Evolutionary conservation across 2,329 filamentous ascomycete species (phyloP), one percentile per base, ranked within the genome.

Genomic region (Sphaceloma murrayae): DNA sequence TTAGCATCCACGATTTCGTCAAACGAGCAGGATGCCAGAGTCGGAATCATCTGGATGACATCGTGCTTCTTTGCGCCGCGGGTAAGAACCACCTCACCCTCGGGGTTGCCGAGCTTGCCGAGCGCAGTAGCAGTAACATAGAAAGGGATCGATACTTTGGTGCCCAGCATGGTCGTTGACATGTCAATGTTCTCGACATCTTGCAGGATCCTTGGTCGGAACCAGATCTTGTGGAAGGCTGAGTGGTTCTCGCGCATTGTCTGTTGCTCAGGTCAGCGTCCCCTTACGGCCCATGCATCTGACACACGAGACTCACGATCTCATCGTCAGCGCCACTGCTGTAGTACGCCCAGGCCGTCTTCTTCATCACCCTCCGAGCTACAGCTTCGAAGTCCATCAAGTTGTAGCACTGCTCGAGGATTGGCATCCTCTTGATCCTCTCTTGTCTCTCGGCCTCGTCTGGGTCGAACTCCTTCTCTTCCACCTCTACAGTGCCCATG

Each of bases 11-110:
- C 71, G 48, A 98, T 94, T 66, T 98, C 89, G 67, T 98, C 91
- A 56, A 98, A 95, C 1, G 87, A 91, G 69, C 91, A 96, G 2
- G 87, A 95, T 2, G 91, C 91, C 5, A 98, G 73, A 2, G 91
- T 98, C 2, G 91, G 91, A 49, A 98, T 96, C 91, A 98, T 98
- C 66, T 98, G 91, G 49, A 96, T 77, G 42, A 96, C 82, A 58
- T 88, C 78, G 71, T 96, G 89, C 58, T 82, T 85, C 60, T 75
- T 73, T 2, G 91, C 82, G 11, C 86, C 87, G 46, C 80, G 75
- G 0, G 91, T 96, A 47, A 98, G 74, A 7, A 94, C 72, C 4
- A 95, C 87, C 64, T 98, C 91, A 54, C 91, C 91, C 63, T 96
- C 91, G 0, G 83, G 83, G 60, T 98, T 75, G 47, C 91, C 91